Base-by-base conservation (phyloP, 2,329 filamentous ascomycete genomes). In the Nannizziopsis arthrosporioides region DNA sequence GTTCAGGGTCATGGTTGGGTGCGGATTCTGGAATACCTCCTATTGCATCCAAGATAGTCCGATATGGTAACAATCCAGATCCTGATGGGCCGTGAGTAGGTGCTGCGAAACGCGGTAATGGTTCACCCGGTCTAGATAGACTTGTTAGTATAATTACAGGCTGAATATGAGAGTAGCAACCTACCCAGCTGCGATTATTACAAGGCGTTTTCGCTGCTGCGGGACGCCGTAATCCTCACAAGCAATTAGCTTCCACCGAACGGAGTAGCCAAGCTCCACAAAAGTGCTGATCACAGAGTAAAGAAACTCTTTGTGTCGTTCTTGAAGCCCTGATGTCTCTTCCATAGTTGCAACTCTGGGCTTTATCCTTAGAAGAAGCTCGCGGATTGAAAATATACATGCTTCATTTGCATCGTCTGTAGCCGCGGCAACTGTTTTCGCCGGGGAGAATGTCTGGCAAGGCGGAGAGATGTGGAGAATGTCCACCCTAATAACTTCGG, bases 291-390 rank as follows among this genome's bases (percentile, higher is more conserved):
- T 67, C 0, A 89, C 63, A 0, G 71, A 65, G 35, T 74, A 69
- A 41, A 88, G 81, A 45, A 75, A 80, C 0, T 68, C 63, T 9
- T 66, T 61, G 47, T 81, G 78, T 0, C 70, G 63, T 0, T 73
- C 64, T 17, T 76, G 62, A 1, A 93, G 73, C 0, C 85, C 85
- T 45, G 78, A 80, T 0, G 86, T 89, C 58, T 94, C 83, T 56
- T 94, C 87, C 0, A 93, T 67, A 0, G 85, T 93, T 1, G 85
- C 75, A 0, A 92, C 59, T 0, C 86, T 73, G 0, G 87, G 85
- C 0, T 72, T 74, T 0, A 74, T 61, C 32, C 74, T 73, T 4
- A 73, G 63, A 0, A 90, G 65, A 0, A 88, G 62, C 2, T 73
- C 62, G 1, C 69, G 65, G 0, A 73, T 61, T 0, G 65, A 65